These are phyloP conservation scores for Russula vinacea DNA, from an alignment of 768 basidiomycete species.

Conservation along the genomic window DNA sequence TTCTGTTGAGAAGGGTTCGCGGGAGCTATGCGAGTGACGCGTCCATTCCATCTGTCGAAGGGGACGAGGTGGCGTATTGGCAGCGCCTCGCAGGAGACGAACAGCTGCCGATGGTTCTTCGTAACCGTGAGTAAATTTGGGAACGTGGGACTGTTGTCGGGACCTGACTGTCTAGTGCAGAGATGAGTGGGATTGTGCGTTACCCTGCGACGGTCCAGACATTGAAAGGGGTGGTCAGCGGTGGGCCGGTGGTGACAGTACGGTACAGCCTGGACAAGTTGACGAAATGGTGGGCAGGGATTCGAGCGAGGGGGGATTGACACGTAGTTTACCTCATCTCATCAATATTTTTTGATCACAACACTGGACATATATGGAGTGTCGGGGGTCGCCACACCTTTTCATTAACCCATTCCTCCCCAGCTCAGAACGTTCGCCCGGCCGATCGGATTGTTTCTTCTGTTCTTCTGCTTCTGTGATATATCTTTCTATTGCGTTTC, in stretches of 20 bases:
- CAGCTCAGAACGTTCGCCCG: constrained; percentile 6
- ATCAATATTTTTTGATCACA: constrained; percentile 11
- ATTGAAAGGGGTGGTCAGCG: constrained; percentile 80
- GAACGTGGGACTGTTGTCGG: background rate
- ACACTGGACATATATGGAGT: background rate
- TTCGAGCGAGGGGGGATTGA: background rate
- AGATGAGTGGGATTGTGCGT: constrained; percentile 74
- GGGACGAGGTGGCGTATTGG: constrained; percentile 77
- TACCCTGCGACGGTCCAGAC: constrained; percentile 82
- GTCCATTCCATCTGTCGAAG: constrained; percentile 44
- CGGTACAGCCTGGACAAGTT: constrained; percentile 76
- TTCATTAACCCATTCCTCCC: constrained; percentile 20
- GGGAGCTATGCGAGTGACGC: constrained; percentile 44
- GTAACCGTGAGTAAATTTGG: constrained; percentile 42
- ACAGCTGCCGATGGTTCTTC: constrained; percentile 50
- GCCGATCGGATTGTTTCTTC: constrained; percentile 12
- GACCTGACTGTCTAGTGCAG: constrained; percentile 41
- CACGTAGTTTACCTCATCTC: background rate
- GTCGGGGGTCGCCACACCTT: constrained; percentile 6
- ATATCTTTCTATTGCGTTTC: constrained; percentile 23
- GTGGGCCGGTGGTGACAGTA: constrained; percentile 74
- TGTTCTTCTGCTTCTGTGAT: constrained; percentile 15
- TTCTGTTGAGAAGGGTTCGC: constrained; percentile 57
- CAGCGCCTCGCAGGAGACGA: constrained; percentile 63
- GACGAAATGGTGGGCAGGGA: constrained; percentile 70